Evolutionary conservation across 352 stramenopile species (phyloP).

Genomic region (Phytopythium chamaehyphon): DNA sequence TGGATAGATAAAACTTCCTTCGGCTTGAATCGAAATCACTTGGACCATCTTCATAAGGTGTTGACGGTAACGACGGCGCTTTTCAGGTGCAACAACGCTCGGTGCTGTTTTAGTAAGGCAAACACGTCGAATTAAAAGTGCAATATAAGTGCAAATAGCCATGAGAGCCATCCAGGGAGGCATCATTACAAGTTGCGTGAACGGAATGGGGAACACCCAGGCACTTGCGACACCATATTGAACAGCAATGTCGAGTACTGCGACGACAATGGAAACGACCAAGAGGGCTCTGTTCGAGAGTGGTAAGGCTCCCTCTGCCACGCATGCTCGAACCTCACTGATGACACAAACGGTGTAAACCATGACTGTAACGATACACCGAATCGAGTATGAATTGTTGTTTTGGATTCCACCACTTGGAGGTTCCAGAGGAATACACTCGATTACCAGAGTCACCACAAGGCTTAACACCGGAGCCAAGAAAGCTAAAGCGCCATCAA

Average conservation of each 20-base stretch:
- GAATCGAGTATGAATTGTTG: background rate
- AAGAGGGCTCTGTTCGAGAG: background rate
- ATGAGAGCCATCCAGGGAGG: slow-evolving; percentile 1
- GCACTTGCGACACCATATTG: background rate
- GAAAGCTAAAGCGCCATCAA: background rate
- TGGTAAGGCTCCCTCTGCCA: background rate
- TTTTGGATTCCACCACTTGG: background rate
- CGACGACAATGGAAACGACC: background rate
- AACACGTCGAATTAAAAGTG: too few species aligned
- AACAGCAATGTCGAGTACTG: background rate
- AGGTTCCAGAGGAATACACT: background rate
- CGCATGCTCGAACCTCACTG: background rate
- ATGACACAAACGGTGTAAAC: background rate
- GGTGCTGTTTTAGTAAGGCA: too few species aligned
- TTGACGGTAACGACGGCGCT: background rate
- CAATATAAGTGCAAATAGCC: background rate
- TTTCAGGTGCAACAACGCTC: too few species aligned
- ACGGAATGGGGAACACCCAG: slow-evolving; percentile 2
- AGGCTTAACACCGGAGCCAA: background rate
- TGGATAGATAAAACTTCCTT: slow-evolving; percentile 1
- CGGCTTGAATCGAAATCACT: background rate
- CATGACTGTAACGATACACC: background rate
- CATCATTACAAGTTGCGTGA: slow-evolving; percentile 4
- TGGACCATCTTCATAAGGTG: background rate
- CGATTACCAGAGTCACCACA: background rate